A percentile compares a stretch with the other conserved stretches of the same genome.
phyloP scores from a whole-genome alignment of 805 yeast species.

The Candida corydali region DNA sequence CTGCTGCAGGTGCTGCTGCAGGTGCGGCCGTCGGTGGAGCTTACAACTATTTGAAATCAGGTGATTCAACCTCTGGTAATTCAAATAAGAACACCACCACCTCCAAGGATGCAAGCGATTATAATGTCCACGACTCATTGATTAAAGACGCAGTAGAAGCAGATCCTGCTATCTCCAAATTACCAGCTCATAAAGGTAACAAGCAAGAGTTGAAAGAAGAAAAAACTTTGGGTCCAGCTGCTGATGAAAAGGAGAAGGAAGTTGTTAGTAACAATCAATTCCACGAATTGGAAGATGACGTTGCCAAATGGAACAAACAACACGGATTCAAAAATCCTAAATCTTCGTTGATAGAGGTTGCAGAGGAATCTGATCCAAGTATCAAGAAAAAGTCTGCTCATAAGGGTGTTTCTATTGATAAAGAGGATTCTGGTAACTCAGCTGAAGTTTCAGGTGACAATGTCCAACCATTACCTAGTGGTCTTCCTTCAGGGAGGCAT shows the following conservation, averaged over 20 bases:
- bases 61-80: neutral
- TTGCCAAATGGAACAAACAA: slow-evolving; percentile 24
- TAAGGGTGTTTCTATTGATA: slow-evolving; percentile 3
- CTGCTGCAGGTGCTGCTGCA: slow-evolving; percentile 2
- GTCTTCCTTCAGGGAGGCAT: slow-evolving; percentile 4
- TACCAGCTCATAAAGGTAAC: slow-evolving; percentile 6
- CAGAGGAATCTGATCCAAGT: slow-evolving; percentile 16
- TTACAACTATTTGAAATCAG: neutral
- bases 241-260: slow-evolving; percentile 5
- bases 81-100: neutral
- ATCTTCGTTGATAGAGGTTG: slow-evolving; percentile 24
- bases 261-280: neutral
- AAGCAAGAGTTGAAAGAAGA: slow-evolving; percentile 3
- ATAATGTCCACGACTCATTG: slow-evolving; percentile 5
- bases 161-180: slow-evolving; percentile 4
- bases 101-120: neutral
- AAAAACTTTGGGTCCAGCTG: slow-evolving; percentile 1
- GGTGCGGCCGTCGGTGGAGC: slow-evolving; percentile 5
- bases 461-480: slow-evolving; percentile 5
- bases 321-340: slow-evolving; percentile 19
- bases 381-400: slow-evolving; percentile 14
- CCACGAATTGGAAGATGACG: slow-evolving; percentile 18
- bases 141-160: slow-evolving; percentile 6
- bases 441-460: slow-evolving; percentile 5
- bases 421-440: slow-evolving; percentile 1